Percentiles rank a stretch among this genome's conserved stretches.
These are phyloP conservation scores for Monilinia laxa DNA, from an alignment of 2,329 filamentous ascomycete genomes.

Conservation along the genomic window DNA sequence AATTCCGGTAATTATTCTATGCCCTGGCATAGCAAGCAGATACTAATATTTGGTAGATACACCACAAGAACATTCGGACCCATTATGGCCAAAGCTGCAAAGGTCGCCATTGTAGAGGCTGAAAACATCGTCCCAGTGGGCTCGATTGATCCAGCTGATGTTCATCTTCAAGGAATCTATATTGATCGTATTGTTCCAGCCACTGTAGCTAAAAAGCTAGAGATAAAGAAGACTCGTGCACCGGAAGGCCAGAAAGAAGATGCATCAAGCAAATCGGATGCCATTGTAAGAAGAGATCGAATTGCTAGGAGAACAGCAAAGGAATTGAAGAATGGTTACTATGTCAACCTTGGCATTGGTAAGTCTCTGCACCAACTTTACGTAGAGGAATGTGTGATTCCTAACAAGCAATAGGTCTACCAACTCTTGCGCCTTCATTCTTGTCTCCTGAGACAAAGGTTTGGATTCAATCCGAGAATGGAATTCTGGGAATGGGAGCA, in stretches of 20 bases:
- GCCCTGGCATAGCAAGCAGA: constrained; percentile 34
- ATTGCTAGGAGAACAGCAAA: constrained; percentile 77
- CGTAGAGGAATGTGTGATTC: too few species aligned
- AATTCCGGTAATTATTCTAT: constrained; percentile 20
- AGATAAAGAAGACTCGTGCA: constrained; percentile 59
- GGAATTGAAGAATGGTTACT: constrained; percentile 75
- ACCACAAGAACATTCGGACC: constrained; percentile 73
- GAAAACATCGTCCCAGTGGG: constrained; percentile 78
- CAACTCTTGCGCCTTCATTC: constrained; percentile 78
- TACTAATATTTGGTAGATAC: constrained; percentile 43
- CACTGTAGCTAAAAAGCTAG: constrained; percentile 68
- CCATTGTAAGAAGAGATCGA: constrained; percentile 59
- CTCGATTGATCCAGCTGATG: constrained; percentile 67
- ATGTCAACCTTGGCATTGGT: constrained; percentile 80
- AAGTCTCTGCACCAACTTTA: constrained; percentile 4
- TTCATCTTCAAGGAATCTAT: constrained; percentile 78
- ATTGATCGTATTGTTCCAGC: constrained; percentile 77
- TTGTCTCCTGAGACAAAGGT: constrained; percentile 67
- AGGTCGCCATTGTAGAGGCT: constrained; percentile 75
- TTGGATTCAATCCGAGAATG: constrained; percentile 85
- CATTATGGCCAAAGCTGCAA: constrained; percentile 78
- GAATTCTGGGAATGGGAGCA: constrained; percentile 77
- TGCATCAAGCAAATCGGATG: constrained; percentile 55
- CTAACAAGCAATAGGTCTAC: constrained; percentile 67
- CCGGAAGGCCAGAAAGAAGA: constrained; percentile 72